Base-by-base conservation (phyloP, 768 basidiomycete species). In the Rubroboletus pulcherrimus region DNA sequence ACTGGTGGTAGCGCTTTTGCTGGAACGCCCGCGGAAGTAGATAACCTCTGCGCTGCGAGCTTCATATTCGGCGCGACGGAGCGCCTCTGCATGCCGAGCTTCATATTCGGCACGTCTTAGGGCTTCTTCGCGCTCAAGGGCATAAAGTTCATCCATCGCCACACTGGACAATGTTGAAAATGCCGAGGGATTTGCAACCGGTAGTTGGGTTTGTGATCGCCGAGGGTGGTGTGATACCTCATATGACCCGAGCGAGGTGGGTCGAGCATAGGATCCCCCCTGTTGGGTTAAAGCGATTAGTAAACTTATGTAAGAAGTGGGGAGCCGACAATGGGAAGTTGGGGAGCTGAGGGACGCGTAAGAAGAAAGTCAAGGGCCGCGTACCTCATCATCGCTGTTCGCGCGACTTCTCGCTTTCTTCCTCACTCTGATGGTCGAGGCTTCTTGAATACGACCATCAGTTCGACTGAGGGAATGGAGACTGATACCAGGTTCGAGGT, bases 111-210 rank as follows among this genome's bases (percentile, higher is more conserved):
- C 92, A 35, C 93, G 79, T 19, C 93, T 80, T 33, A 85, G 71
- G 4, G 91, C 87, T 70, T 97, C 95, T 56, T 86, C 81, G 38
- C 86, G 86, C 68, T 98, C 95, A 31, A 98, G 84, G 62, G 87
- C 85, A 64, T 90, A 87, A 8, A 98, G 80, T 67, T 97, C 92
- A 55, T 92, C 92, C 74, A 95, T 87, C 3, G 94, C 93, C 19
- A 89, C 75, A 31, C 75, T 86, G 43, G 87, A 87, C 19, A 91
- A 71, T 1, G 87, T 78, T n/a, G 82, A 81, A 63, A 90, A 83
- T 3, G 87, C 78, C 34, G 83, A 70, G 12, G 73, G 70, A 62
- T 75, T 71, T 62, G 65, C 63, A 40, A 48, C 63, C 33, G 56
- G 67, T 11, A 61, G 54, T 54, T 64, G 69, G 1, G 60, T 64